Percentiles rank a stretch among this genome's conserved stretches.
phyloP scores from a whole-genome alignment of 768 basidiomycete genomes.

The Antrodiella citrinella region DNA sequence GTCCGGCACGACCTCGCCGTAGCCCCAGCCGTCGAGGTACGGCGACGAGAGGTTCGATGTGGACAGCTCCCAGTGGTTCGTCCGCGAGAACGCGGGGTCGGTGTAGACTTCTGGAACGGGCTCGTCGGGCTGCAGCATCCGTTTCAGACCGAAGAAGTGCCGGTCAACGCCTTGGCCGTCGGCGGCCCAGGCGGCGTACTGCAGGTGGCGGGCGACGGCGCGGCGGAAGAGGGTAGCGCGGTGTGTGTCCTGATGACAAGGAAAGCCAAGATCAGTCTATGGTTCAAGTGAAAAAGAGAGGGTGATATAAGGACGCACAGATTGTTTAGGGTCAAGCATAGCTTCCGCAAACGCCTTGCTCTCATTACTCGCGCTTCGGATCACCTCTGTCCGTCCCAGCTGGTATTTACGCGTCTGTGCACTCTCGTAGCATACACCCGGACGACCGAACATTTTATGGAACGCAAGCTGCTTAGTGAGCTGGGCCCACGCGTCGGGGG shows the following conservation, averaged over 20 bases:
- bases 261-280: background rate
- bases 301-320: slow-evolving; percentile 30
- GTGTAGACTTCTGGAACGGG: slow-evolving; percentile 62
- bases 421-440: slow-evolving; percentile 86
- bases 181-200: slow-evolving; percentile 87
- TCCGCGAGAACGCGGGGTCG: slow-evolving; percentile 61
- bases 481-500: slow-evolving; percentile 94
- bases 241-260: slow-evolving; percentile 35
- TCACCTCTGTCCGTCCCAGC: slow-evolving; percentile 90
- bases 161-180: slow-evolving; percentile 94
- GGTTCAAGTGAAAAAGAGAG: too few species aligned
- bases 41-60: slow-evolving; percentile 80
- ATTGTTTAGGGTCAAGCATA: slow-evolving; percentile 59
- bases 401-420: slow-evolving; percentile 92
- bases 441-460: slow-evolving; percentile 70
- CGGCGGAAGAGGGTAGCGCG: slow-evolving; percentile 62
- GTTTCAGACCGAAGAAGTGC: slow-evolving; percentile 91
- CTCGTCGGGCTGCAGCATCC: slow-evolving; percentile 69
- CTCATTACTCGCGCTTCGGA: slow-evolving; percentile 77
- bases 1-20: slow-evolving; percentile 91
- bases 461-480: slow-evolving; percentile 95
- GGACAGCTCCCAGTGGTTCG: slow-evolving; percentile 87
- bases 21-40: slow-evolving; percentile 93
- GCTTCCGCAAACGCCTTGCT: slow-evolving; percentile 80
- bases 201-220: slow-evolving; percentile 76